Percentiles rank a stretch among this genome's conserved stretches.
Conservation (phyloP, 352 stramenopile species). For the Globisporangium camurandrum region DNA sequence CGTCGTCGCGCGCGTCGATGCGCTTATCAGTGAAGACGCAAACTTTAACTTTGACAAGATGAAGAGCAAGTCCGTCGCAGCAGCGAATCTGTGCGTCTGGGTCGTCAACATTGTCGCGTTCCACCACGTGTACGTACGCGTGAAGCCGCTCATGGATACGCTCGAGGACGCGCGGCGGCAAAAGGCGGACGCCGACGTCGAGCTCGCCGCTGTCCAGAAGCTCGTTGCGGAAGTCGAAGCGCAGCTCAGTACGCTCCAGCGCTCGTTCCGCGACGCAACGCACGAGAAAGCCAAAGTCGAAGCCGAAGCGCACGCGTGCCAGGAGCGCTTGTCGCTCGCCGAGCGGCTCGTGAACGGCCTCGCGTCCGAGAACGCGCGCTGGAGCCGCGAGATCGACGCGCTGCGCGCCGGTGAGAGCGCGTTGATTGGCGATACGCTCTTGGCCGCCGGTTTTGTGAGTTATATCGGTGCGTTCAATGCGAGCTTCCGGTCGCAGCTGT, state of each 20-base stretch:
- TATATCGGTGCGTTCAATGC: conserved; percentile 91
- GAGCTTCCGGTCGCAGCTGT: conserved; percentile 73
- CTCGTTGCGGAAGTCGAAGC: conserved; percentile 78
- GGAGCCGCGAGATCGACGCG: conserved; percentile 83
- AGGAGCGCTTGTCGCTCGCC: conserved; percentile 82
- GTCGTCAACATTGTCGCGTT: conserved; percentile 92
- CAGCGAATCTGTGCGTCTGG: conserved; percentile 90
- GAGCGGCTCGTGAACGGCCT: conserved; percentile 87
- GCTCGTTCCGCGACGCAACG: conserved; percentile 77
- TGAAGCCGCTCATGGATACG: conserved; percentile 92
- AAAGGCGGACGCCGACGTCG: conserved; percentile 75
- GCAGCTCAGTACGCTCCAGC: conserved; percentile 70
- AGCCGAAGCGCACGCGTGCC: conserved; percentile 75
- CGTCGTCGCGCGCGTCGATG: conserved; percentile 78
- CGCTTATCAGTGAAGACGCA: conserved; percentile 78
- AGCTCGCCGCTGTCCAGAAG: conserved; percentile 76
- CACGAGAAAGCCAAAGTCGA: conserved; percentile 90
- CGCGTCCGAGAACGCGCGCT: conserved; percentile 84
- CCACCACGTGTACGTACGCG: conserved; percentile 90
- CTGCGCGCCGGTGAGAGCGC: conserved; percentile 63
- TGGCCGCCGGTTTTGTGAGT: conserved; percentile 86
- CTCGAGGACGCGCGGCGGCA: conserved; percentile 70
- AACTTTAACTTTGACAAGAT: conserved; percentile 94
- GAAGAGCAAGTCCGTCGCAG: conserved; percentile 89
- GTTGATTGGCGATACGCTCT: conserved; percentile 82